These are phyloP conservation scores for Thelephora aurantiotincta DNA, from an alignment of 768 basidiomycete genomes.

Conservation along the genomic window DNA sequence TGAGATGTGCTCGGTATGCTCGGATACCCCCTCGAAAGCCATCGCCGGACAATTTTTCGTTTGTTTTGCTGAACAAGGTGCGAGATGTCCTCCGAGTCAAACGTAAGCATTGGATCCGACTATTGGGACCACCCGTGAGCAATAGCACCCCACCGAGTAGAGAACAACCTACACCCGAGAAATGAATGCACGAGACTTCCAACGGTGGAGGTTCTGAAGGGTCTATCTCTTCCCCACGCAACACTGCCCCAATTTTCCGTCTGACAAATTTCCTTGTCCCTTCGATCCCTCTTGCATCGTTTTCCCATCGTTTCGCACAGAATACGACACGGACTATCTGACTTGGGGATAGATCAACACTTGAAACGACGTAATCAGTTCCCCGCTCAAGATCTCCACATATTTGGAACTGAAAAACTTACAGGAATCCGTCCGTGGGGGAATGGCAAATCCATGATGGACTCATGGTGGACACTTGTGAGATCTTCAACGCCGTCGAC, in stretches of 20 bases:
- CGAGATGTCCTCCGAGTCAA: conserved; percentile 12
- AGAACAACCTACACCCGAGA: conserved; percentile 28
- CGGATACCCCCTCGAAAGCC: conserved; percentile 27
- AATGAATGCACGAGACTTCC: conserved; percentile 35
- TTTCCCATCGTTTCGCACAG: conserved; percentile 24
- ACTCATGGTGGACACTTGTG: conserved; percentile 51
- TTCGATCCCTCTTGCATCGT: conserved; percentile 18
- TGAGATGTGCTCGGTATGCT: conserved; percentile 41
- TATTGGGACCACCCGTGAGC: background rate
- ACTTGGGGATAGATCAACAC: conserved; percentile 27
- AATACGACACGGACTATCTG: conserved; percentile 35
- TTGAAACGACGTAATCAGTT: conserved; percentile 9
- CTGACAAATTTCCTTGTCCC: conserved; percentile 38
- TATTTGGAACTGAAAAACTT: conserved; percentile 16
- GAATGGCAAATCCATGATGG: conserved; percentile 48
- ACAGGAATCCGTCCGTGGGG: conserved; percentile 26
- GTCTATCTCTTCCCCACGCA: conserved; percentile 30
- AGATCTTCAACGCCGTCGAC: conserved; percentile 28
- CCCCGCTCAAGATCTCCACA: conserved; percentile 8
- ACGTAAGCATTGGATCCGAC: conserved; percentile 8
- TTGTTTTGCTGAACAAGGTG: conserved; percentile 40
- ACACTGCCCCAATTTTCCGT: conserved; percentile 32
- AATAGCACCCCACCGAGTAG: conserved; percentile 14
- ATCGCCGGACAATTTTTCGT: conserved; percentile 24
- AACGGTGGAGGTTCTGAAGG: conserved; percentile 35